A percentile compares a stretch with the other conserved stretches of the same genome.
Conservation (phyloP, 805 yeast species). For the Kodamaea hsintzibuensis region DNA sequence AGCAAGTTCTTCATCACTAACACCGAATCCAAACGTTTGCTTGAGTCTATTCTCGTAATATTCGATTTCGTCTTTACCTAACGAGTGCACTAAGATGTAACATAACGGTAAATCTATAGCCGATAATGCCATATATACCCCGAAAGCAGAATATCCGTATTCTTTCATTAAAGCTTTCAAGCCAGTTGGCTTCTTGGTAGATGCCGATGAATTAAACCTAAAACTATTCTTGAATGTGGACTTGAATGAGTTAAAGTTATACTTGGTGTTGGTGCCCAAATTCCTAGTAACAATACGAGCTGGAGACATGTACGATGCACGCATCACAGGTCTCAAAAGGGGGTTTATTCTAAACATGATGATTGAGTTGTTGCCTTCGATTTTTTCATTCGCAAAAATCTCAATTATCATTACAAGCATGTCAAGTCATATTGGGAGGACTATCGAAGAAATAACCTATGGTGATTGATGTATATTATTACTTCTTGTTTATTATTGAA, state of each 20-base stretch:
- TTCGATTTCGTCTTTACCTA: conserved; percentile 81
- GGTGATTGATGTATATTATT: no score
- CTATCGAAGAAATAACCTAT: no score
- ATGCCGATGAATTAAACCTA: background rate
- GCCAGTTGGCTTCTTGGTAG: conserved; percentile 40
- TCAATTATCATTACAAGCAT: no score
- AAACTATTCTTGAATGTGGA: background rate
- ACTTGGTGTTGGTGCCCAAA: background rate
- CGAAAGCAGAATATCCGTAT: conserved; percentile 90
- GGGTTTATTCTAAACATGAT: background rate
- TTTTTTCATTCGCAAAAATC: background rate
- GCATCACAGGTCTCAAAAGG: background rate
- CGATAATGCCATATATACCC: conserved; percentile 75
- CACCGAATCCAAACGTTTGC: conserved; percentile 62
- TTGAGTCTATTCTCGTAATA: conserved; percentile 63
- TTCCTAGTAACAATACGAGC: background rate
- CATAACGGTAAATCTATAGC: conserved; percentile 81
- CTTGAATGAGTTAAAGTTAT: background rate
- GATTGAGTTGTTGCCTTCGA: background rate
- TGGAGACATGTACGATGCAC: background rate
- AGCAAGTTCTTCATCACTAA: conserved; percentile 44
- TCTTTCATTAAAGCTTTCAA: conserved; percentile 70
- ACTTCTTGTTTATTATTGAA: no score
- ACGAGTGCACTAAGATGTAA: conserved; percentile 76
- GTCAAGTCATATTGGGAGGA: no score